A percentile compares a stretch with the other conserved stretches of the same genome.
These are phyloP conservation scores for Ceratobasidium sp. DNA, from an alignment of 1,284 basidiomycete genomes.

Conservation along the genomic window DNA sequence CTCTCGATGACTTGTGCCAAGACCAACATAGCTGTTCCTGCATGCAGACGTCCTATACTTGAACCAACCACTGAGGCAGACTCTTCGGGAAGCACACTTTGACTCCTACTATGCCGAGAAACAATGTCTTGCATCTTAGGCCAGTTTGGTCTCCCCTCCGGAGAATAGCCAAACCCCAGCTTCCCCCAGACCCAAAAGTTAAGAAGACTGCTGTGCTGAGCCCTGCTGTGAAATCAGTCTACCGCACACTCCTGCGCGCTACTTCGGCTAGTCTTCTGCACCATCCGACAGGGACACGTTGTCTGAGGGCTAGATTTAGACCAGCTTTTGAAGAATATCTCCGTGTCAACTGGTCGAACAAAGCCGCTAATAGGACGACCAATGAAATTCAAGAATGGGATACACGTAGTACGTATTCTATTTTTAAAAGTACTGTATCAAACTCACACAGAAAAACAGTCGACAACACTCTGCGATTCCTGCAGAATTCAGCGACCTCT, in stretches of 20 bases:
- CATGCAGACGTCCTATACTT: neutral
- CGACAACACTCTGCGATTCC: slow-evolving; percentile 32
- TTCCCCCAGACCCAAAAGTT: neutral
- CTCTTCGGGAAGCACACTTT: too few species aligned
- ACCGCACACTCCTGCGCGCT: slow-evolving; percentile 34
- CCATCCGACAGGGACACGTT: slow-evolving; percentile 28
- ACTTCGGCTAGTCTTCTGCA: slow-evolving; percentile 36
- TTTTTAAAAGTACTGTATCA: neutral
- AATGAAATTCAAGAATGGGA: slow-evolving; percentile 31
- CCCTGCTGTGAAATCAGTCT: slow-evolving; percentile 19
- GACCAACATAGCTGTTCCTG: too few species aligned
- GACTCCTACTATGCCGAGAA: slow-evolving; percentile 20
- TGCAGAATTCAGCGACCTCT: slow-evolving; percentile 27
- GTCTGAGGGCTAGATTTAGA: slow-evolving; percentile 31
- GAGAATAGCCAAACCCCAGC: neutral
- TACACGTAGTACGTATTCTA: slow-evolving; percentile 14
- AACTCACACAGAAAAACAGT: slow-evolving; percentile 13
- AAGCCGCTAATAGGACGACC: neutral
- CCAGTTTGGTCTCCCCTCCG: slow-evolving; percentile 9
- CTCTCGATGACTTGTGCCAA: neutral
- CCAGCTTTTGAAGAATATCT: slow-evolving; percentile 32
- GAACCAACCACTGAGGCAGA: neutral
- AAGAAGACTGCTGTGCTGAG: neutral
- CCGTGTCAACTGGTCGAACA: neutral
- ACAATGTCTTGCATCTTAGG: slow-evolving; percentile 22